phyloP scores from a whole-genome alignment of 495 filamentous ascomycete genomes.

The Podospora pseudoanserina region DNA sequence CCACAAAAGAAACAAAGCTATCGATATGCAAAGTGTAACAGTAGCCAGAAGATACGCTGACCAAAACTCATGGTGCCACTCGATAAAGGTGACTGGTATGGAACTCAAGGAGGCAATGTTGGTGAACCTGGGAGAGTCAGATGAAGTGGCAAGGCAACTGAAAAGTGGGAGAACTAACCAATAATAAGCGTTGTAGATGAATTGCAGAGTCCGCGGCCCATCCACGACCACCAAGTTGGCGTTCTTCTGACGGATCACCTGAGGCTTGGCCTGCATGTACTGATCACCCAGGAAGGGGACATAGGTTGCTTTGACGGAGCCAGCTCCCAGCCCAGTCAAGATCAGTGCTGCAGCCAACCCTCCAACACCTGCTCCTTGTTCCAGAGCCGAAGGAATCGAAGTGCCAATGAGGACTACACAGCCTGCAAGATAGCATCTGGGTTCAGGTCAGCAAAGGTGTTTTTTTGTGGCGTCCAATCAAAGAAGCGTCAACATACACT shows the following conservation, averaged over 20 bases:
- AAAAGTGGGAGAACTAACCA: slow-evolving; percentile 25
- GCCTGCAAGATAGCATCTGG: slow-evolving; percentile 44
- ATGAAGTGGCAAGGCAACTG: background rate
- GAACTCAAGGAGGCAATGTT: slow-evolving; percentile 48
- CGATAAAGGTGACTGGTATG: slow-evolving; percentile 46
- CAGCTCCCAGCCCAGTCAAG: slow-evolving; percentile 49
- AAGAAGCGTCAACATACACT: slow-evolving; percentile 23
- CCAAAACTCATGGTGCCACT: slow-evolving; percentile 47
- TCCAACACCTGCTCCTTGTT: slow-evolving; percentile 43
- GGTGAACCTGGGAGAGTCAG: slow-evolving; percentile 28
- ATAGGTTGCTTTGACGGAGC: slow-evolving; percentile 53
- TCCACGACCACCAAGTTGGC: slow-evolving; percentile 43
- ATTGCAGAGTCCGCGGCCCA: slow-evolving; percentile 44
- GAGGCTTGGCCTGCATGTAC: slow-evolving; percentile 36
- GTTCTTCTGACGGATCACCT: slow-evolving; percentile 31
- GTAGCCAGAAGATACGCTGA: slow-evolving; percentile 45
- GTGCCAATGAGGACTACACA: slow-evolving; percentile 49
- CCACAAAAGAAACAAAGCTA: slow-evolving; percentile 34
- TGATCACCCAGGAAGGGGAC: slow-evolving; percentile 49
- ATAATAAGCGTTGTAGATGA: slow-evolving; percentile 50
- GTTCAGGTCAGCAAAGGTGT: background rate
- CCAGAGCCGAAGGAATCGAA: slow-evolving; percentile 47
- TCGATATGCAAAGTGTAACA: slow-evolving; percentile 39
- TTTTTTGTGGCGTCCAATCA: background rate
- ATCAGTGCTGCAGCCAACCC: slow-evolving; percentile 38